Evolutionary conservation across 257 asterid genomes (phyloP), one percentile per base, ranked within the genome.

Genomic region (Penstemon newberryi): DNA sequence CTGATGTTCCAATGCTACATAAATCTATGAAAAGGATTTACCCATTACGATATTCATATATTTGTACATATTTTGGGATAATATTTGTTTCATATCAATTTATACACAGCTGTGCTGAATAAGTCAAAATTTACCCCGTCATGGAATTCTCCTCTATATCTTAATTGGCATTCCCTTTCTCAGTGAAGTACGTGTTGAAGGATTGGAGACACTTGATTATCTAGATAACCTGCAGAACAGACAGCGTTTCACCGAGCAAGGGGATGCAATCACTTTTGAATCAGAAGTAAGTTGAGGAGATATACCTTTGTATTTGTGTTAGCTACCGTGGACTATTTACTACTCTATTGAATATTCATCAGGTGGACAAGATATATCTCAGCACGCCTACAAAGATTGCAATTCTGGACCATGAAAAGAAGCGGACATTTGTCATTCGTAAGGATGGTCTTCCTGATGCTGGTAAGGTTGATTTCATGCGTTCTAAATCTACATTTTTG

Each of bases 111-210:
- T 1, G 33, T 25, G 33, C 33, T 25, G 50, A 63, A 57, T 10
- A 38, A 40, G 50, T 6, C 18, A 7, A 15, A 38, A 37, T 70
- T 25, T 57, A 47, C 38, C 53, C 54, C 47, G 50, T 58, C 63
- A 44, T 51, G 65, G 58, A 69, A 42, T 54, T 49, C 53, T 70
- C 37, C 69, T 18, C 60, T 15, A 56, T 67, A 33, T 63, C 54
- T 63, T 42, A 62, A 37, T 72, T 68, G 55, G 62, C 7, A 43
- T 67, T 58, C 56, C 59, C 52, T 63, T 69, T 55, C 73, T 59
- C 84, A 92, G 98, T 80, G 98, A 92, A 79, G 96, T 92, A 63
- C 96, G 98, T 45, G 96, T 92, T 45, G 98, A 92, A 81, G 98
- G 98, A 78, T 70, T 92, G 84, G 98, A 92, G 82, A 92, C 96